These are phyloP conservation scores for Pleurotus citrinopileatus DNA, from an alignment of 768 basidiomycete genomes.

Conservation along the genomic window DNA sequence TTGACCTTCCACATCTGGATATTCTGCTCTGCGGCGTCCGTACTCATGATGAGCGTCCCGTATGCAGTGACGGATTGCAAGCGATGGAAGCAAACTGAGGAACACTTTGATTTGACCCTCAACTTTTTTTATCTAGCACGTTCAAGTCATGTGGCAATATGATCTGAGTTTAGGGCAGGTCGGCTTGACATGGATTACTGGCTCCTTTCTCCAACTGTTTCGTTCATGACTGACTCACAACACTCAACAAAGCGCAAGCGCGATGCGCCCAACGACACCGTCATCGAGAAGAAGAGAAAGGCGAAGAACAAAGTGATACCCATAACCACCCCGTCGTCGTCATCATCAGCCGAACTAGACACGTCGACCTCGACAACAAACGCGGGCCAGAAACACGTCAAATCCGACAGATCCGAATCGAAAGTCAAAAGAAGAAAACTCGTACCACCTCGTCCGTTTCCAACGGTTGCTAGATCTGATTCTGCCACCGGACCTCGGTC, in stretches of 20 bases:
- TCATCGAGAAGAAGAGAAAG: neutral
- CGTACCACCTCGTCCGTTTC: slow-evolving; percentile 70
- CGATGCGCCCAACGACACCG: neutral
- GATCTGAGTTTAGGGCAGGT: slow-evolving; percentile 1
- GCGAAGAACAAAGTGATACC: slow-evolving; percentile 1
- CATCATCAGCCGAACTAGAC: slow-evolving; percentile 6
- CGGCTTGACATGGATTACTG: slow-evolving; percentile 20
- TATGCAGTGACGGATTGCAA: neutral
- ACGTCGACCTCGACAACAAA: no score
- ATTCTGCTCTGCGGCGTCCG: slow-evolving; percentile 88
- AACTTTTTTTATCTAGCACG: neutral
- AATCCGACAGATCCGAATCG: slow-evolving; percentile 13
- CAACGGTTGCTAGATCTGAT: slow-evolving; percentile 70
- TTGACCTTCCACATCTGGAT: slow-evolving; percentile 99
- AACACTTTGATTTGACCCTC: slow-evolving; percentile 11
- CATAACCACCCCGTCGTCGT: neutral
- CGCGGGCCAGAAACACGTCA: slow-evolving; percentile 20
- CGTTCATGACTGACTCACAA: slow-evolving; percentile 12
- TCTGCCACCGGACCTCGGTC: slow-evolving; percentile 82
- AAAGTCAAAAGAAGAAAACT: slow-evolving; percentile 41
- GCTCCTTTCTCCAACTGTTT: slow-evolving; percentile 20
- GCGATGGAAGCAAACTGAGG: slow-evolving; percentile 18
- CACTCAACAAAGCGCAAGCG: slow-evolving; percentile 5
- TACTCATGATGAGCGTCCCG: slow-evolving; percentile 62
- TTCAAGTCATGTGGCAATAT: neutral